Base-by-base conservation (phyloP, 495 filamentous ascomycete species). In the Penicillium steckii region DNA sequence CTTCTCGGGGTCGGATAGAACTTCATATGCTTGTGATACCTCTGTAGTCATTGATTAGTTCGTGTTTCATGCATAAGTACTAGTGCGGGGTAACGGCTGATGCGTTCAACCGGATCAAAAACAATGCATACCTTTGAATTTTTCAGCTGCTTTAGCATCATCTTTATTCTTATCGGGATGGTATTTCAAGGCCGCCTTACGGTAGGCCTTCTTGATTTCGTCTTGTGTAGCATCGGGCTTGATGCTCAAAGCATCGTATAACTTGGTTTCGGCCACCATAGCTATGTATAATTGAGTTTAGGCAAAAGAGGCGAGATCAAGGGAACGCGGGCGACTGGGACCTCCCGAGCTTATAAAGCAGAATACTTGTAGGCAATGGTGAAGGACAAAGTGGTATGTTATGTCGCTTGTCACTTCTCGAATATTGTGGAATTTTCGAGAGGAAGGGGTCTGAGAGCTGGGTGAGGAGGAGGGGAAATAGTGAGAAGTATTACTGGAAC, bases 91-190 rank as follows among this genome's bases (percentile, higher is more conserved):
- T 59, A 49, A n/a, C 13, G 33, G 33, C 8, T 8, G 33, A 37
- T 17, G n/a, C n/a, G 4, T 3, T 41, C 8, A 48, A 56, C 13
- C 46, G 21, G 27, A 44, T 2, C 49, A 29, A 18, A 38, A 8
- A 42, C 7, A 22, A 26, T 4, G 62, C 69, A 42, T 68, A 76
- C 79, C 78, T 77, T 93, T 93, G 73, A 98, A 98, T 62, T 89
- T 95, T 57, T 97, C 93, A 47, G 83, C 74, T 19, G 91, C 87
- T 15, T 80, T 65, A 15, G 91, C 86, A 59, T 94, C 89, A 69
- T 95, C 87, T 67, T 91, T 93, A 76, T 97, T 97, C 78, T 97
- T 97, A 71, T 98, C 94, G 0, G 94, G 94, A 64, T 98, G 94
- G 65, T 84, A 85, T 76, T 96, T 97, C 65, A 98, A 73, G 38